Percentiles rank a stretch among this genome's conserved stretches.
Evolutionary conservation across 345 rosid species (phyloP).

Genomic region (Cardamine occulta): DNA sequence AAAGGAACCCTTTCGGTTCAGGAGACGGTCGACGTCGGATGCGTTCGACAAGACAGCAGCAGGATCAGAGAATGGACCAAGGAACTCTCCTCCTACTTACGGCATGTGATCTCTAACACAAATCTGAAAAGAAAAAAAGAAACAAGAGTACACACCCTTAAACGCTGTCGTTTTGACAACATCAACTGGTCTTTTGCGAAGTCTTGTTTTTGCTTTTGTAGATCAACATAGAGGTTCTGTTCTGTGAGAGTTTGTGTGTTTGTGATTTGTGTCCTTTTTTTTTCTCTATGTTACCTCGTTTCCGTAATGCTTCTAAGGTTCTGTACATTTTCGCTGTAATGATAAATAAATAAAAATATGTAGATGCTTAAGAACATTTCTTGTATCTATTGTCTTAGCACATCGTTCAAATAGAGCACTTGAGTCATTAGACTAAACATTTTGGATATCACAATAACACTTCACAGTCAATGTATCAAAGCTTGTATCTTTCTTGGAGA

Average conservation of each 20-base stretch:
- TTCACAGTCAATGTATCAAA: neutral
- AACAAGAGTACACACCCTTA: constrained; percentile 13
- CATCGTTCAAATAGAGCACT: neutral
- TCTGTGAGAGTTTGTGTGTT: constrained; percentile 12
- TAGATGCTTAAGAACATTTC: neutral
- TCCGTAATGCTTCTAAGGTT: constrained; percentile 12
- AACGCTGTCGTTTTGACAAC: constrained; percentile 8
- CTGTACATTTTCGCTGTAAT: constrained; percentile 37
- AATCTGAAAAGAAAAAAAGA: neutral
- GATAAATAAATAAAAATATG: constrained; percentile 4
- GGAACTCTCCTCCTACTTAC: constrained; percentile 80
- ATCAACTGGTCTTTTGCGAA: constrained; percentile 15
- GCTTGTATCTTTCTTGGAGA: too few relatives aligned
- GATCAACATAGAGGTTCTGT: constrained; percentile 15
- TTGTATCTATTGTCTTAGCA: neutral
- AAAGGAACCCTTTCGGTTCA: constrained; percentile 79
- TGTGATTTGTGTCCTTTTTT: neutral
- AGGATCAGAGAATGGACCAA: constrained; percentile 63
- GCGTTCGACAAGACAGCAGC: constrained; percentile 64
- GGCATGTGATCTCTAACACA: constrained; percentile 63
- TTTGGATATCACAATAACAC: too few relatives aligned
- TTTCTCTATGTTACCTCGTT: neutral
- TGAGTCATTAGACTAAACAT: neutral
- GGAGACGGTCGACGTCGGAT: constrained; percentile 78
- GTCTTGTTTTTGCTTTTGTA: constrained; percentile 20